Percentiles rank a stretch among this genome's conserved stretches.
phyloP scores from a whole-genome alignment of 306 rosid species.

The Geum urbanum region DNA sequence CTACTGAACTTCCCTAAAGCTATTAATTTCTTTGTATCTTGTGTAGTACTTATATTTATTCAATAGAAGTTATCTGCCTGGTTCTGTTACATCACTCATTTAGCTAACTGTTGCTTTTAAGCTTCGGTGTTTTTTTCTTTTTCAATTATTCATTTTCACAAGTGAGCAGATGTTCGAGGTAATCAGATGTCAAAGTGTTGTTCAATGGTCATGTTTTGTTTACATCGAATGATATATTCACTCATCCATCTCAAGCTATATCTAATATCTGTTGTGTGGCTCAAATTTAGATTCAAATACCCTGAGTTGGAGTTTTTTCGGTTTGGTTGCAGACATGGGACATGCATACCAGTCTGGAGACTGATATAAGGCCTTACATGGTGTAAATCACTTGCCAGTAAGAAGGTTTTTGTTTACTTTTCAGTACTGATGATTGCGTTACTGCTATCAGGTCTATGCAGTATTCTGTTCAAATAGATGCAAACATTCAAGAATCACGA shows the following conservation, averaged over 20 bases:
- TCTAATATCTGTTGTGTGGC: conserved; percentile 4
- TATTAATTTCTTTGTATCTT: conserved; percentile 1
- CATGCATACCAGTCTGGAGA: neutral
- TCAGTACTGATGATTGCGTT: neutral
- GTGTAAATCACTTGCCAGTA: neutral
- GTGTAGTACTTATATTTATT: neutral
- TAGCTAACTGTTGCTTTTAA: neutral
- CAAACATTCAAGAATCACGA: neutral
- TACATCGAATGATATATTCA: neutral
- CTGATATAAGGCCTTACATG: neutral
- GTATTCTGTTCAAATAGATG: neutral
- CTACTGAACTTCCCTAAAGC: neutral
- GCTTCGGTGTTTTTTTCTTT: neutral
- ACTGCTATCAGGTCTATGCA: neutral
- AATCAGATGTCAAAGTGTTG: too few species aligned
- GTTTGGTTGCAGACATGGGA: conserved; percentile 5
- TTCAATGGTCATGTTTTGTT: too few species aligned
- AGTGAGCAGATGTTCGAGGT: neutral
- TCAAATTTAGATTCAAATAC: neutral
- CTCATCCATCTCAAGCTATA: neutral
- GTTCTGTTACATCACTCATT: neutral
- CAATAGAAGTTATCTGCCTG: neutral
- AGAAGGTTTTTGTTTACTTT: neutral
- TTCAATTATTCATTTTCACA: neutral
- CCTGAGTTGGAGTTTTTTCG: neutral